Conservation (phyloP, 2,329 filamentous ascomycete genomes). For the Aspergillus tanneri region DNA sequence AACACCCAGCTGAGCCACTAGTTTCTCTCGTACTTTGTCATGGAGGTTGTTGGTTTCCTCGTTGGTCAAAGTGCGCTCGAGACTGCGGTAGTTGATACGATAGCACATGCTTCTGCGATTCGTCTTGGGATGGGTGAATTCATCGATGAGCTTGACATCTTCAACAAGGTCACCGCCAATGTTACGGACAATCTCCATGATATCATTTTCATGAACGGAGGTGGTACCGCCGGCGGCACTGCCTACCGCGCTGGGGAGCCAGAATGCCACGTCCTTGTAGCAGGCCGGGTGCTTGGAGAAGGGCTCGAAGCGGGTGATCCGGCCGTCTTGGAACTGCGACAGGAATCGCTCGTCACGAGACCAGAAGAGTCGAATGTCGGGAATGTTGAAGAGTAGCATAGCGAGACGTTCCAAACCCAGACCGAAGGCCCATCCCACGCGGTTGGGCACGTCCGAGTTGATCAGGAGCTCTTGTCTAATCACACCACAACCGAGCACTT, state of each 20-base stretch:
- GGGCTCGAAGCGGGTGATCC: constrained; percentile 68
- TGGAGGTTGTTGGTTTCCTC: constrained; percentile 77
- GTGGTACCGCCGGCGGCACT: constrained; percentile 40
- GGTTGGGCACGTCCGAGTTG: constrained; percentile 70
- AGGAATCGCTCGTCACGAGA: constrained; percentile 80
- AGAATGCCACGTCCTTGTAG: constrained; percentile 92
- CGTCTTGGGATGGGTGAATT: constrained; percentile 85
- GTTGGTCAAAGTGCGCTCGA: constrained; percentile 87
- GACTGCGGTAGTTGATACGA: constrained; percentile 86
- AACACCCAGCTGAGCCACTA: constrained; percentile 73
- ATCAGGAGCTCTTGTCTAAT: constrained; percentile 78
- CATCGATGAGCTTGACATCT: constrained; percentile 79
- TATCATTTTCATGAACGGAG: constrained; percentile 85
- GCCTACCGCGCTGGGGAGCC: constrained; percentile 59
- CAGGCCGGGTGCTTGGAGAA: constrained; percentile 91
- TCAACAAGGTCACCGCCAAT: constrained; percentile 82
- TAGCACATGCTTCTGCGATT: constrained; percentile 84
- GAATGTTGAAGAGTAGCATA: constrained; percentile 95
- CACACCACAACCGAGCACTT: constrained; percentile 90
- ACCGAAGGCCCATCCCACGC: constrained; percentile 93
- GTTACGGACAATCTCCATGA: constrained; percentile 91
- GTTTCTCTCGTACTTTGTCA: constrained; percentile 59
- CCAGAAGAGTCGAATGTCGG: constrained; percentile 97
- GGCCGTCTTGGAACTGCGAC: constrained; percentile 67
- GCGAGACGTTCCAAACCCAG: constrained; percentile 91